phyloP scores from a whole-genome alignment of 73 alveolate genomes.

The Paraurostyla sp. region DNA sequence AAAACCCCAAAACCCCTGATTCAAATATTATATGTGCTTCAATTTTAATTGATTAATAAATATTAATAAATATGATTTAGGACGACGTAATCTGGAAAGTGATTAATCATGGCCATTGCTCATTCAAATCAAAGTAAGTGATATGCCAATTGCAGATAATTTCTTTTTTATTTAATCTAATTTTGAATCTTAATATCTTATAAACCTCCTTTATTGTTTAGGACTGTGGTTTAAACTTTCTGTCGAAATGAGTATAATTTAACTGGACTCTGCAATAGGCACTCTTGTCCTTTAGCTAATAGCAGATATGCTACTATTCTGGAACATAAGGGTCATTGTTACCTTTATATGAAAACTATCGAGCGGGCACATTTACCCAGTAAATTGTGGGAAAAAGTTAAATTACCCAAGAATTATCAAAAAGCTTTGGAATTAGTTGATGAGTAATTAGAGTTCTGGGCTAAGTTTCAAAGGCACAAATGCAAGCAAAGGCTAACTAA shows the following conservation, averaged over 20 bases:
- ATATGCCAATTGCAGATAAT: background rate
- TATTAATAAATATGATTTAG: constrained; percentile 82
- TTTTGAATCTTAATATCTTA: background rate
- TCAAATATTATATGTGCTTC: too few species aligned
- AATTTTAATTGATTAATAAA: background rate
- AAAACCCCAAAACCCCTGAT: too few species aligned
- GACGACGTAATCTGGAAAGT: constrained; percentile 95
- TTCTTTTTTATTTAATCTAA: background rate
- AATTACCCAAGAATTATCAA: constrained; percentile 94
- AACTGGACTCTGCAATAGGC: constrained; percentile 99
- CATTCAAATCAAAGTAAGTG: constrained; percentile 84
- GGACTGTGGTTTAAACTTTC: constrained; percentile 92
- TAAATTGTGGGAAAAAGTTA: constrained; percentile 97
- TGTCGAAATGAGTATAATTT: constrained; percentile 98
- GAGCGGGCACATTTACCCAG: constrained; percentile 98
- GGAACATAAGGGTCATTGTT: constrained; percentile 98
- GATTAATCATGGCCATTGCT: constrained; percentile 90
- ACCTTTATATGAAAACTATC: constrained; percentile 95
- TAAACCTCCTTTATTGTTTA: constrained; percentile 33
- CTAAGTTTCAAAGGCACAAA: constrained; percentile 96
- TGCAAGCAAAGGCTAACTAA: constrained; percentile 99
- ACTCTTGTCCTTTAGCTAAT: constrained; percentile 99
- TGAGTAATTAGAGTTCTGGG: constrained; percentile 97
- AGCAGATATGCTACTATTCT: constrained; percentile 95
- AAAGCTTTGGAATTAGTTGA: constrained; percentile 95